Percentiles rank a stretch among this genome's conserved stretches.
phyloP scores from a whole-genome alignment of 2,329 filamentous ascomycete genomes.

The Calycina herbarum region DNA sequence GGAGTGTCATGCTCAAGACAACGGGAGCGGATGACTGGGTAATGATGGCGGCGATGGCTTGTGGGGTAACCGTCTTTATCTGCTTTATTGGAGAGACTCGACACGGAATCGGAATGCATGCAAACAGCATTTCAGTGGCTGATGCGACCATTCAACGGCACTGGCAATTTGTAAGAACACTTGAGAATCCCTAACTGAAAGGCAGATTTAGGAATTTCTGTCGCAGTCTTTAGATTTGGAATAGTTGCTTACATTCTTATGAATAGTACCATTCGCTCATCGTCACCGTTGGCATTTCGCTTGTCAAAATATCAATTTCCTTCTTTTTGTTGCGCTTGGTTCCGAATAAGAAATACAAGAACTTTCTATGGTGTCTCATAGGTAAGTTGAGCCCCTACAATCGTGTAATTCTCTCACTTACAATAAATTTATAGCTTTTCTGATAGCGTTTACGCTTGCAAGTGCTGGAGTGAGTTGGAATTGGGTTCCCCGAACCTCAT shows the following conservation, averaged over 20 bases:
- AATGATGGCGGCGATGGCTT: slow-evolving; percentile 42
- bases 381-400: slow-evolving; percentile 35
- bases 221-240: neutral
- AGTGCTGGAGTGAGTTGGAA: slow-evolving; percentile 38
- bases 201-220: neutral
- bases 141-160: slow-evolving; percentile 40
- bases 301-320: slow-evolving; percentile 50
- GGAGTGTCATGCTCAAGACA: slow-evolving; percentile 45
- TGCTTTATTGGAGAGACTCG: slow-evolving; percentile 40
- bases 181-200: neutral
- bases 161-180: slow-evolving; percentile 37
- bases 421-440: slow-evolving; percentile 38
- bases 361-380: slow-evolving; percentile 44
- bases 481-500: neutral
- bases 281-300: slow-evolving; percentile 44
- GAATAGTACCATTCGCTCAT: slow-evolving; percentile 42
- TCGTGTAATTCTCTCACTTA: neutral
- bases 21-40: slow-evolving; percentile 49
- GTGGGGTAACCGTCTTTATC: slow-evolving; percentile 19
- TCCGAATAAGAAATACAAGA: slow-evolving; percentile 41
- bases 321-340: slow-evolving; percentile 47
- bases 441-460: slow-evolving; percentile 43
- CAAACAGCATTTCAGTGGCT: slow-evolving; percentile 34
- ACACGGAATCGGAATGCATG: slow-evolving; percentile 47
- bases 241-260: neutral